Percentiles rank a stretch among this genome's conserved stretches.
These are phyloP conservation scores for Botrytis paeoniae DNA, from an alignment of 2,329 filamentous ascomycete genomes.

Conservation along the genomic window DNA sequence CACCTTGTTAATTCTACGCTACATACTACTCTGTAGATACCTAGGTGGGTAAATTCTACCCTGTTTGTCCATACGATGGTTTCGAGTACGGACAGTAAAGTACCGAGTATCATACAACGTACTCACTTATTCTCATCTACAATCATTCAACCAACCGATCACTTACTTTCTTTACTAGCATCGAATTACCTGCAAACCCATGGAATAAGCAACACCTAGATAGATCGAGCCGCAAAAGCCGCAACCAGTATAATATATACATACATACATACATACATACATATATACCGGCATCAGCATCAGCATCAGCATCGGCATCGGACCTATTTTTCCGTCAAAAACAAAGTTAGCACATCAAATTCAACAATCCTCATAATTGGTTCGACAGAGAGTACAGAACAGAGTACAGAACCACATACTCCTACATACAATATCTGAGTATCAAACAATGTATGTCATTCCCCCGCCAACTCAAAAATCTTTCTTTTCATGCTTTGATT, in stretches of 20 bases:
- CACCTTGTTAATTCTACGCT: not conserved
- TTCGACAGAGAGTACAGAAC: not conserved
- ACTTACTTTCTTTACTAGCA: not conserved
- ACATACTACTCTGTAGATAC: not conserved
- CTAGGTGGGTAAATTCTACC: not conserved
- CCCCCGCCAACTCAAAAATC: not conserved
- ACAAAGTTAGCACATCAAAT: not conserved
- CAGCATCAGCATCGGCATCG: not conserved
- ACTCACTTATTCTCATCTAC: not conserved
- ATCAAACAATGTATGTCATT: not conserved
- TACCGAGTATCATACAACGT: not conserved
- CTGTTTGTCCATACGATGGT: not conserved
- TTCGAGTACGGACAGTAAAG: not conserved
- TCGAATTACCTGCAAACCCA: not conserved
- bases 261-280: not conserved
- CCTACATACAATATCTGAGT: not conserved
- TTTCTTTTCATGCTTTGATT: not conserved
- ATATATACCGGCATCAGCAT: not conserved
- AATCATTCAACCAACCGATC: not conserved
- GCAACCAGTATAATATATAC: not conserved
- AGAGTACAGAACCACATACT: not conserved
- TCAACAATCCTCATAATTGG: not conserved
- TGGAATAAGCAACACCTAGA: not conserved
- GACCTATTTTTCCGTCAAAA: not conserved
- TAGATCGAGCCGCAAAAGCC: conserved; percentile 8